Evolutionary conservation across 164 flowering plant species (phyloP), one percentile per base, ranked within the genome.

Genomic region (Tetrastigma voinierianum): DNA sequence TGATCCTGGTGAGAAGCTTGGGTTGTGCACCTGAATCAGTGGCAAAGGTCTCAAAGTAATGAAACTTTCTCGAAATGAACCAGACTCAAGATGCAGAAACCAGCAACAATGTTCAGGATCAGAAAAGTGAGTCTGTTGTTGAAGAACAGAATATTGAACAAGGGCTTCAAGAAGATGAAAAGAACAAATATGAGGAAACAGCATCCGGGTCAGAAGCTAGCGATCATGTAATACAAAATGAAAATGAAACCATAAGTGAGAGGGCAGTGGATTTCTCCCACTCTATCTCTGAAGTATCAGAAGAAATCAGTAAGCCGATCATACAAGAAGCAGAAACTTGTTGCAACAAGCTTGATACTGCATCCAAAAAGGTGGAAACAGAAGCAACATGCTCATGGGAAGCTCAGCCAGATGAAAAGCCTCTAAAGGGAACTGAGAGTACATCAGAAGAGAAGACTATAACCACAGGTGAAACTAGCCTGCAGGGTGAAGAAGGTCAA

Each of bases 161-260:
- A 67, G 6, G 43, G 17, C 13, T n/a, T 49, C 72, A 62, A 70
- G 69, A 53, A 58, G 67, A 51, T 52, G 71, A 62, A 32, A 62
- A 20, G 21, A 69, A 53, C 47, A 23, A 3, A 25, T 15, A 51
- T 15, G 70, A 61, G 67, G 67, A 74, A 58, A 46, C 44, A 40
- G 69, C 43, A 18, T 25, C 58, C 45, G 46, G 44, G 19, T 44
- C n/a, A n/a, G n/a, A 62, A 40, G 47, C 21, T 44, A 68, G 71
- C 46, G 67, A 57, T 24, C 51, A 52, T 16, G 46, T 20, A 45
- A 20, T 51, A 57, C 23, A 74, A 62, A 55, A 61, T 59, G 66
- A 64, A 55, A 61, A 67, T 25, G 78, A 75, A 45, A 55, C 40
- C n/a, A 66, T 10, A 19, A 61, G 56, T 72, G 40, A 32, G 40